These are phyloP conservation scores for Wickerhamiella bombiphila DNA, from an alignment of 805 yeast genomes.

Conservation along the genomic window DNA sequence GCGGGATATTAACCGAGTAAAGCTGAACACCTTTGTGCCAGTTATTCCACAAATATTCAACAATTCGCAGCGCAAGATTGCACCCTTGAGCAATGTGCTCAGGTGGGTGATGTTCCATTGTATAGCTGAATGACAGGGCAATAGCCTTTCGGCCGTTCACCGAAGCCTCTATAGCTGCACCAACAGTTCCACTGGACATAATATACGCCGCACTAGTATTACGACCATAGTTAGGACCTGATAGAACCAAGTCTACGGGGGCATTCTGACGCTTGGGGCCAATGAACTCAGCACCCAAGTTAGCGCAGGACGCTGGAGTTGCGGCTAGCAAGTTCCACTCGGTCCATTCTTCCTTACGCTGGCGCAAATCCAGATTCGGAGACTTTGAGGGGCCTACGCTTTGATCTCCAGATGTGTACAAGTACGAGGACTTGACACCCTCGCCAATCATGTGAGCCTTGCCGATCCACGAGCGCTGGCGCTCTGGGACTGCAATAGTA, in stretches of 20 bases:
- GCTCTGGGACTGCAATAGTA: slow-evolving; percentile 66
- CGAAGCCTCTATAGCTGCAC: slow-evolving; percentile 92
- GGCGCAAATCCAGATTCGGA: slow-evolving; percentile 16
- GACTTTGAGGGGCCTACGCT: slow-evolving; percentile 13
- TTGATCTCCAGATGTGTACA: slow-evolving; percentile 13
- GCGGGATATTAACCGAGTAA: slow-evolving; percentile 74
- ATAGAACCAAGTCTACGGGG: slow-evolving; percentile 70
- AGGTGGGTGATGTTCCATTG: slow-evolving; percentile 34
- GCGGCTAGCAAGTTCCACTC: slow-evolving; percentile 74
- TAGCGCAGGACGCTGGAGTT: slow-evolving; percentile 93
- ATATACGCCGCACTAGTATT: slow-evolving; percentile 81
- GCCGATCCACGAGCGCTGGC: slow-evolving; percentile 91
- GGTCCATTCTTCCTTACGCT: slow-evolving; percentile 35
- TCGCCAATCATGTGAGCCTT: slow-evolving; percentile 72
- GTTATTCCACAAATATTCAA: slow-evolving; percentile 40
- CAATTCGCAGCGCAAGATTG: slow-evolving; percentile 45
- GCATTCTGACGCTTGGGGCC: slow-evolving; percentile 32
- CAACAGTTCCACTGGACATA: slow-evolving; percentile 86
- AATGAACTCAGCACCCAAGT: slow-evolving; percentile 64
- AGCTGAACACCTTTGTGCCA: slow-evolving; percentile 53
- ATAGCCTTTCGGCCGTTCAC: slow-evolving; percentile 48
- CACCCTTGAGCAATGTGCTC: slow-evolving; percentile 50
- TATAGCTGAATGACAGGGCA: slow-evolving; percentile 79
- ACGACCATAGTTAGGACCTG: slow-evolving; percentile 94
- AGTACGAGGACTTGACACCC: slow-evolving; percentile 34